phyloP scores from a whole-genome alignment of 2,329 filamentous ascomycete species.

The Arthrinium puccinioides region DNA sequence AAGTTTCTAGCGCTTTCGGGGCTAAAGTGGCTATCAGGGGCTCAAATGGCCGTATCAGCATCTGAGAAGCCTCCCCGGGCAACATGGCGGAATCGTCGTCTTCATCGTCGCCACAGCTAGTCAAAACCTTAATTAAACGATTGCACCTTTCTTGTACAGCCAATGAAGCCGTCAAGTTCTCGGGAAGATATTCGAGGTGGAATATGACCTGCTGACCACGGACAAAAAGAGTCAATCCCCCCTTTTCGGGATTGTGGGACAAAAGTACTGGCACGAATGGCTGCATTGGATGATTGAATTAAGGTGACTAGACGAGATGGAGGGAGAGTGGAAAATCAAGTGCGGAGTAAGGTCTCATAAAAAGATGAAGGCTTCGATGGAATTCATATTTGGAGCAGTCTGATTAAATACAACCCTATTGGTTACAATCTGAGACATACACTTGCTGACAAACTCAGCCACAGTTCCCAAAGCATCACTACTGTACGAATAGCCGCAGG shows the following conservation, averaged over 20 bases:
- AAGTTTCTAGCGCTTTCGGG: not conserved
- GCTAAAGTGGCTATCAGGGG: not conserved
- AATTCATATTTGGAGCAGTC: not conserved
- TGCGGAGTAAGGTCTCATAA: not conserved
- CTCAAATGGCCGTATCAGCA: not conserved
- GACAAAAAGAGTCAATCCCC: not conserved
- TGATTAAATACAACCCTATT: not conserved
- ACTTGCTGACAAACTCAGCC: not conserved
- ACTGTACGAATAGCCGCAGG: not conserved
- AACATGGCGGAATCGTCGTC: not conserved
- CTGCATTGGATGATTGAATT: too few relatives aligned
- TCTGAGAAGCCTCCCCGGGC: not conserved
- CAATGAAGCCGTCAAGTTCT: not conserved
- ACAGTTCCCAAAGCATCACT: not conserved
- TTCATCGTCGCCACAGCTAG: not conserved
- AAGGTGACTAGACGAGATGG: not conserved
- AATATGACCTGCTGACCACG: not conserved
- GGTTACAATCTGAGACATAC: not conserved
- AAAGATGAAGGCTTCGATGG: not conserved
- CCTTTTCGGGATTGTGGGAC: not conserved
- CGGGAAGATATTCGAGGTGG: not conserved
- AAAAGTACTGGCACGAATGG: not conserved
- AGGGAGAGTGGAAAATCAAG: not conserved
- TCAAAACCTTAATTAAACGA: not conserved
- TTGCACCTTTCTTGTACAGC: not conserved